Evolutionary conservation across 139 green algal genomes (phyloP).

Genomic region (Chlamydomonas applanata): DNA sequence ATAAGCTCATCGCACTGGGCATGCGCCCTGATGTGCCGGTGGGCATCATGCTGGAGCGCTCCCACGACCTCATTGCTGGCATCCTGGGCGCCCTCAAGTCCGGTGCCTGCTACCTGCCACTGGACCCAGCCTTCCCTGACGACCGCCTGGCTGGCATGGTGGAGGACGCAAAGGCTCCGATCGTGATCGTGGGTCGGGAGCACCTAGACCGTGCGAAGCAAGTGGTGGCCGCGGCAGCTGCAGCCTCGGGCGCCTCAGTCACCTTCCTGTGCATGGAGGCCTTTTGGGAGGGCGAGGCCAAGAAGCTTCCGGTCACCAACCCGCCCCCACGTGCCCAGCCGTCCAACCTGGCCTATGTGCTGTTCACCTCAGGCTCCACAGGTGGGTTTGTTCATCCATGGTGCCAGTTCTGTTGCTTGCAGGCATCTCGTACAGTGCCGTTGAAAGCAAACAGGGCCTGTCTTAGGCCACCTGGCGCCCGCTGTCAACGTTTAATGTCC

Average conservation of each 20-base stretch:
- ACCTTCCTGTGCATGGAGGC: neutral
- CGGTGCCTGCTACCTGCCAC: neutral
- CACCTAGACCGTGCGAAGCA: neutral
- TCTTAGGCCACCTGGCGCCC: no score
- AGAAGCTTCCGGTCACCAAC: neutral
- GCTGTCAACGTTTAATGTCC: no score
- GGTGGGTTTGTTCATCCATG: no score
- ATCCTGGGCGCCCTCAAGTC: neutral
- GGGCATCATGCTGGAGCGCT: neutral
- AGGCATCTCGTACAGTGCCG: no score
- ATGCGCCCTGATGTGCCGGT: neutral
- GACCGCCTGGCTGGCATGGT: no score
- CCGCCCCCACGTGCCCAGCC: neutral
- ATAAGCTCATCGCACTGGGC: neutral
- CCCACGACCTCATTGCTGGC: neutral
- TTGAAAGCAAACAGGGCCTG: no score
- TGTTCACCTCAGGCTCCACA: slow-evolving; percentile 8
- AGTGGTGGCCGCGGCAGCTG: neutral
- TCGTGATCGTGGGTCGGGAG: neutral
- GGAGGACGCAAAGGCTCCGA: neutral
- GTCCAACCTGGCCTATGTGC: neutral
- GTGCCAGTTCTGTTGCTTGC: no score
- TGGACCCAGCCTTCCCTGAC: neutral
- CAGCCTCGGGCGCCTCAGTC: neutral
- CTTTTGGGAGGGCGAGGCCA: slow-evolving; percentile 1